phyloP scores from a whole-genome alignment of 345 rosid genomes.

The Brassica juncea region DNA sequence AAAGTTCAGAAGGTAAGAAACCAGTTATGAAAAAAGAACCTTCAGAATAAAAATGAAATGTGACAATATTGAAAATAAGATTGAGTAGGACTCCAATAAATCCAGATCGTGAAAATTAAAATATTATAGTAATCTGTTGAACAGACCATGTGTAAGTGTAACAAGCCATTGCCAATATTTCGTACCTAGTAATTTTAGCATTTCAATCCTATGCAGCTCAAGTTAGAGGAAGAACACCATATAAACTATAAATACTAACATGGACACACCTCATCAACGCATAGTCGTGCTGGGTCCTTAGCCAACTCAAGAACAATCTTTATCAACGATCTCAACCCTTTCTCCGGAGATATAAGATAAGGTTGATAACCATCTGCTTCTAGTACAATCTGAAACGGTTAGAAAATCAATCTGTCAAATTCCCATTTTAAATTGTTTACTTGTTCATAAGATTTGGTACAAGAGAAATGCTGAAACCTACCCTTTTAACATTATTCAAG shows the following conservation, averaged over 20 bases:
- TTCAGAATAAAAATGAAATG: constrained; percentile 3
- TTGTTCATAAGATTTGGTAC: constrained; percentile 1
- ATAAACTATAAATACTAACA: constrained; percentile 15
- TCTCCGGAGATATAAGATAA: constrained; percentile 98
- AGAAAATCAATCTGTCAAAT: background rate
- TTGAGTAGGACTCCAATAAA: background rate
- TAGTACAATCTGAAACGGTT: constrained; percentile 46
- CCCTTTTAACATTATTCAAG: constrained; percentile 90
- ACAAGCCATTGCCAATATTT: constrained; percentile 21
- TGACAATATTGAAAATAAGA: background rate
- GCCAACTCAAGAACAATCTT: constrained; percentile 96
- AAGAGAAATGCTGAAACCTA: constrained; percentile 39
- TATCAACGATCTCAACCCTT: constrained; percentile 94
- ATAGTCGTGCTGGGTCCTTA: constrained; percentile 90
- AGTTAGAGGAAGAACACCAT: constrained; percentile 12
- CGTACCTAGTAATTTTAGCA: constrained; percentile 1
- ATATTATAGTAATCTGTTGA: background rate
- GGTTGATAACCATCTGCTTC: constrained; percentile 99
- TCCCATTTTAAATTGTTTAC: constrained; percentile 21
- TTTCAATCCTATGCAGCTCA: constrained; percentile 23
- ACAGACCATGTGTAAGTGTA: constrained; percentile 19
- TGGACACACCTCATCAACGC: constrained; percentile 90
- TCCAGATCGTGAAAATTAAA: constrained; percentile 6
- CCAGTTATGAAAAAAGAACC: background rate
- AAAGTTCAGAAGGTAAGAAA: constrained; percentile 12